phyloP scores from a whole-genome alignment of 2,329 filamentous ascomycete genomes.

The Dactylellina cionopaga region DNA sequence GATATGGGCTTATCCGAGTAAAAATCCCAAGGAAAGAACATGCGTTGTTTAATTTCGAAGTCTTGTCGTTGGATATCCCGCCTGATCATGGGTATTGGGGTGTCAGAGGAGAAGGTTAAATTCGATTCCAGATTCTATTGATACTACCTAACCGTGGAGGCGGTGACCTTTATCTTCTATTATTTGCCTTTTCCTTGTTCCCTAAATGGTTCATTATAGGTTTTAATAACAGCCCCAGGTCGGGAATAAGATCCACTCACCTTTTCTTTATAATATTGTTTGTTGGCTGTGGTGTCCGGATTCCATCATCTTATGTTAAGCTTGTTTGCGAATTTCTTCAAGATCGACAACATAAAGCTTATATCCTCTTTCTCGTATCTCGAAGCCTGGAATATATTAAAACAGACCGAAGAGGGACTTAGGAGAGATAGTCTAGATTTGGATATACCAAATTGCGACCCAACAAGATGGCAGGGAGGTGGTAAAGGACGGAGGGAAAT shows the following conservation, averaged over 20 bases:
- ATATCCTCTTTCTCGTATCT: not conserved
- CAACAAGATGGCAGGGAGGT: constrained; percentile 16
- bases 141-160: too few relatives aligned
- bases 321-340: too few relatives aligned
- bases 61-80: constrained; percentile 31
- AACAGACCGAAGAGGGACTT: too few relatives aligned
- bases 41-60: constrained; percentile 50
- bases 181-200: too few relatives aligned
- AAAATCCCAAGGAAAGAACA: constrained; percentile 14
- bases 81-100: constrained; percentile 7
- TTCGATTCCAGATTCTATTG: constrained; percentile 35
- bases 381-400: too few relatives aligned
- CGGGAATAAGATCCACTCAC: not conserved
- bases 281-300: not conserved
- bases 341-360: too few relatives aligned
- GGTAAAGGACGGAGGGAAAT: constrained; percentile 10
- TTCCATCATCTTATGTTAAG: not conserved
- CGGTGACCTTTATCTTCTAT: too few relatives aligned
- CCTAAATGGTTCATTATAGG: too few relatives aligned
- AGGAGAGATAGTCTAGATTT: too few relatives aligned
- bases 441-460: too few relatives aligned
- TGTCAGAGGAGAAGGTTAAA: constrained; percentile 37
- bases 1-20: constrained; percentile 3
- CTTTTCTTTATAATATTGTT: constrained; percentile 7
- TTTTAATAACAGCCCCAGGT: not conserved